Percentiles rank a stretch among this genome's conserved stretches.
These are phyloP conservation scores for Maudiozyma saulgeensis DNA, from an alignment of 805 yeast genomes.

Conservation along the genomic window DNA sequence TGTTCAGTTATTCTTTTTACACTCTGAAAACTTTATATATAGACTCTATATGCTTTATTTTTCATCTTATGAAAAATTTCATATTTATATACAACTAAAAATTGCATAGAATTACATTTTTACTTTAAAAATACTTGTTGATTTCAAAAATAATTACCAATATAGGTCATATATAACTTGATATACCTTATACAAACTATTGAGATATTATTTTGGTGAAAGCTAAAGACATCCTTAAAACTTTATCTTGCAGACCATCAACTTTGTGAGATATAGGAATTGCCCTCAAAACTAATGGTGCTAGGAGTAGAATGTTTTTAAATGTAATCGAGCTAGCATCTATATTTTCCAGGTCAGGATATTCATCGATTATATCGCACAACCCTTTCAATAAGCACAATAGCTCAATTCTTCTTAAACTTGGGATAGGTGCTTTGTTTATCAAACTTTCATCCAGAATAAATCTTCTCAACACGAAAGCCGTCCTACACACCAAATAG, in stretches of 20 bases:
- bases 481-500: conserved; percentile 47
- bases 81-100: background rate
- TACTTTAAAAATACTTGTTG: background rate
- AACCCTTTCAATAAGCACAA: conserved; percentile 37
- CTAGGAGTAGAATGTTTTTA: conserved; percentile 13
- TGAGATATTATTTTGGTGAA: conserved; percentile 18
- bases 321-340: conserved; percentile 4
- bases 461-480: conserved; percentile 53
- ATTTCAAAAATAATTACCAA: too few species aligned
- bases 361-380: conserved; percentile 16
- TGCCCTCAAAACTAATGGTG: conserved; percentile 25
- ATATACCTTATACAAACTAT: background rate
- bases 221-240: conserved; percentile 20
- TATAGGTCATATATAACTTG: too few species aligned
- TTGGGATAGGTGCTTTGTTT: conserved; percentile 55
- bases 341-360: background rate
- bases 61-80: background rate
- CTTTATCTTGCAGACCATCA: conserved; percentile 21
- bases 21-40: background rate
- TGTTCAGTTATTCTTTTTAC: too few species aligned
- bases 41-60: background rate
- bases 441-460: conserved; percentile 53
- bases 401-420: conserved; percentile 59
- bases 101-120: background rate
- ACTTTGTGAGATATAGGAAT: conserved; percentile 28